These are phyloP conservation scores for Pseudovirgaria hyperparasitica DNA, from an alignment of 2,329 filamentous ascomycete genomes.

Conservation along the genomic window DNA sequence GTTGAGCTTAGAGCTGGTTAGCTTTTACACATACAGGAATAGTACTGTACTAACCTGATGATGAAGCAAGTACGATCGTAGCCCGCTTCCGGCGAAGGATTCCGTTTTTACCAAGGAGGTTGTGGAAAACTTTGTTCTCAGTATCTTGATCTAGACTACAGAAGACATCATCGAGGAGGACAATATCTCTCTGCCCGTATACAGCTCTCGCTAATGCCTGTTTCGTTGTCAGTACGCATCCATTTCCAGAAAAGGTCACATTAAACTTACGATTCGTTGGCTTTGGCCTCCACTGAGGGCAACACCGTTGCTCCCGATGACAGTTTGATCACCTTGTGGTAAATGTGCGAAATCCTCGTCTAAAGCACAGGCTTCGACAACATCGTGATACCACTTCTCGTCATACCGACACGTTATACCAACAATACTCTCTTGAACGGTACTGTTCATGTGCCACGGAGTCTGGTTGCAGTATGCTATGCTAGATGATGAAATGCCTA, in stretches of 20 bases:
- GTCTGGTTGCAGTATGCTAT: conserved; percentile 26
- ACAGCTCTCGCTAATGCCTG: conserved; percentile 39
- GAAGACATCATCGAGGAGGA: conserved; percentile 40
- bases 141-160: conserved; percentile 38
- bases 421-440: conserved; percentile 25
- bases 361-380: conserved; percentile 21
- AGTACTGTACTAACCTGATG: conserved; percentile 12
- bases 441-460: conserved; percentile 24
- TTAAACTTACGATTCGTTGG: conserved; percentile 34
- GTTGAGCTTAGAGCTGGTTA: conserved; percentile 11
- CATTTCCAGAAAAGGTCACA: neutral
- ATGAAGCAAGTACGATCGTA: conserved; percentile 21
- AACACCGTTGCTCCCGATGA: conserved; percentile 39
- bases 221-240: neutral
- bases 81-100: conserved; percentile 27
- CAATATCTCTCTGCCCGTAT: conserved; percentile 34
- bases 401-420: conserved; percentile 22
- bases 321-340: conserved; percentile 26
- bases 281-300: conserved; percentile 41
- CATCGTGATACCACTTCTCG: conserved; percentile 22
- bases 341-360: conserved; percentile 21
- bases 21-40: neutral
- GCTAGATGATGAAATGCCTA: conserved; percentile 17
- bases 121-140: conserved; percentile 35
- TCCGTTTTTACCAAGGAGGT: conserved; percentile 33